Evolutionary conservation across 2,329 filamentous ascomycete genomes (phyloP).

Genomic region (Botrytis tulipae): DNA sequence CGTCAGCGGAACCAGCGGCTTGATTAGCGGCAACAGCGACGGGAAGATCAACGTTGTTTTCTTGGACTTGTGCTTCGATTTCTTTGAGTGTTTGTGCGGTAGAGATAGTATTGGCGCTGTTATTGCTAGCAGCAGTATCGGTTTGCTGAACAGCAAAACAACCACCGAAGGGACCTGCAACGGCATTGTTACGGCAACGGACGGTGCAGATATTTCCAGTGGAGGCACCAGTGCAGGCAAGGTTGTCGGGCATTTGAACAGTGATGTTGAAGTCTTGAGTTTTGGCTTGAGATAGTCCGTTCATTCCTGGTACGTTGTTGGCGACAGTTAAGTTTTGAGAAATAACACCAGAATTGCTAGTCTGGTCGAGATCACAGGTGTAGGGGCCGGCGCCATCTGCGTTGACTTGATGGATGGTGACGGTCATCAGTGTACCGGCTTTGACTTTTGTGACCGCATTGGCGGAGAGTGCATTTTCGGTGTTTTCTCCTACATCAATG

Average conservation of each 20-base stretch:
- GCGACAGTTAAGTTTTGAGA: conserved; percentile 51
- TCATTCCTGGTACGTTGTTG: conserved; percentile 58
- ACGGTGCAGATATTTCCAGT: conserved; percentile 59
- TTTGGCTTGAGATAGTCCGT: conserved; percentile 44
- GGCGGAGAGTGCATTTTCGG: conserved; percentile 50
- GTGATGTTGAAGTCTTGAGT: conserved; percentile 56
- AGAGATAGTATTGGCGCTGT: conserved; percentile 46
- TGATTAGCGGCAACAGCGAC: conserved; percentile 48
- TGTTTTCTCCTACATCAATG: conserved; percentile 59
- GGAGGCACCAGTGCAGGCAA: conserved; percentile 48
- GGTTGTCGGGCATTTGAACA: conserved; percentile 50
- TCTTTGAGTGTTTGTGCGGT: conserved; percentile 48
- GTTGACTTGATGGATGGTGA: conserved; percentile 54
- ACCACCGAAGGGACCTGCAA: conserved; percentile 56
- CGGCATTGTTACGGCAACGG: conserved; percentile 57
- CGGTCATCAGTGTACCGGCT: conserved; percentile 46
- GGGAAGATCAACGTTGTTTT: conserved; percentile 52
- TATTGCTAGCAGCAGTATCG: conserved; percentile 44
- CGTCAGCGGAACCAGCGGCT: conserved; percentile 41
- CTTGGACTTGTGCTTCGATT: conserved; percentile 48
- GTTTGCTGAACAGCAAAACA: conserved; percentile 58
- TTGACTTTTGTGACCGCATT: conserved; percentile 50
- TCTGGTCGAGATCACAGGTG: conserved; percentile 52
- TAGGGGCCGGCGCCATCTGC: conserved; percentile 56
- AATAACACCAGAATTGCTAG: conserved; percentile 44